Evolutionary conservation across 148 eudicot genomes (phyloP).

Genomic region (Vaccinium macrocarpon): DNA sequence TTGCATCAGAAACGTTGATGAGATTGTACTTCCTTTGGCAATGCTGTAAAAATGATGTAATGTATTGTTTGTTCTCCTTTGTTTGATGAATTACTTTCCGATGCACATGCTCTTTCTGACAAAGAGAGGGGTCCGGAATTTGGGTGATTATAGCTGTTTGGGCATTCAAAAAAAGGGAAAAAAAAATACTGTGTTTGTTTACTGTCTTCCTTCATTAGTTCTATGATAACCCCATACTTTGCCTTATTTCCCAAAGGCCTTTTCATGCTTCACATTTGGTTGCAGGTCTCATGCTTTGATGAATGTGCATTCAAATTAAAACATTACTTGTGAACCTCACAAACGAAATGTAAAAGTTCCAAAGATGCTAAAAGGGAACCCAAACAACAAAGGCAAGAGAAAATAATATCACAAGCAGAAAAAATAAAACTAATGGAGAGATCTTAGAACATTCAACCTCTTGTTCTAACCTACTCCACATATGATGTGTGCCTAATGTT

Average conservation of each 20-base stretch:
- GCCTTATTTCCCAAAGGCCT: not conserved
- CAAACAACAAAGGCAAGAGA: not conserved
- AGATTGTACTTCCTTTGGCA: conserved; percentile 7
- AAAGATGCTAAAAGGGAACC: not conserved
- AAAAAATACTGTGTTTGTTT: not conserved
- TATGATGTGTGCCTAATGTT: not conserved
- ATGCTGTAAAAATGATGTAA: conserved; percentile 10
- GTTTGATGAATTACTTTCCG: too few species aligned
- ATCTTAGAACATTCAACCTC: too few species aligned
- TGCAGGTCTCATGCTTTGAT: not conserved
- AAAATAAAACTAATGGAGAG: not conserved
- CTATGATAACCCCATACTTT: not conserved
- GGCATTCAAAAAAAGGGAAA: too few species aligned
- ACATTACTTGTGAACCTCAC: too few species aligned
- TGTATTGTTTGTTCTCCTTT: not conserved
- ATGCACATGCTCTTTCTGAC: too few species aligned
- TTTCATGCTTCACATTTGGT: not conserved
- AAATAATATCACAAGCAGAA: too few species aligned
- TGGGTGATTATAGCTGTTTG: too few species aligned
- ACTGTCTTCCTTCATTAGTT: not conserved
- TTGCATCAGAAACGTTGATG: conserved; percentile 3
- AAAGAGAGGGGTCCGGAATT: too few species aligned
- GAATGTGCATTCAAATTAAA: too few species aligned
- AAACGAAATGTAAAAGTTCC: not conserved
- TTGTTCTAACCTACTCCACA: not conserved